phyloP scores from a whole-genome alignment of 352 stramenopile species.

The Phytophthora europaea region DNA sequence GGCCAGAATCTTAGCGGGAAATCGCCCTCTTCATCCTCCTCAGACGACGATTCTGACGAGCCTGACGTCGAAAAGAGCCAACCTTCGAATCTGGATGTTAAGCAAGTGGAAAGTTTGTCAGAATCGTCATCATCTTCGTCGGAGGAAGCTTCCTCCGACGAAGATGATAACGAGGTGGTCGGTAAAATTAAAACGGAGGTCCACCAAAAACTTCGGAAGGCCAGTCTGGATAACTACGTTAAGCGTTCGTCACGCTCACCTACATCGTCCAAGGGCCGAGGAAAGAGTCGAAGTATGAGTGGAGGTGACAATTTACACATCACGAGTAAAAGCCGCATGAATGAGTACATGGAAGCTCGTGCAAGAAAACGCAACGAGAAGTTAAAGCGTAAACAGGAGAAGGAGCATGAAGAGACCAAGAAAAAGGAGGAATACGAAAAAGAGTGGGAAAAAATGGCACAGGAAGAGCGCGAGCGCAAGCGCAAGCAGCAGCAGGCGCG shows the following conservation, averaged over 20 bases:
- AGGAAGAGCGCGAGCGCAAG: conserved; percentile 87
- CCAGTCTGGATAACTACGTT: conserved; percentile 27
- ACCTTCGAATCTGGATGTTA: conserved; percentile 19
- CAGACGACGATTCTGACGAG: conserved; percentile 44
- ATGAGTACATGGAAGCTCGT: conserved; percentile 90
- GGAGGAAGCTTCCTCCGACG: conserved; percentile 30
- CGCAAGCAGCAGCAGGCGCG: conserved; percentile 83
- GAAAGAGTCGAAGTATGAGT: conserved; percentile 56
- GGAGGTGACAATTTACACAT: conserved; percentile 39
- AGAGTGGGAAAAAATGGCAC: conserved; percentile 90
- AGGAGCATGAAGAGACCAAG: conserved; percentile 78
- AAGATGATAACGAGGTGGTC: conserved; percentile 25
- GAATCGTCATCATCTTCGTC: conserved; percentile 43
- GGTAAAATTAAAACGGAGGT: conserved; percentile 35
- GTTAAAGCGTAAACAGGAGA: conserved; percentile 76
- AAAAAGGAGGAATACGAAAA: conserved; percentile 90
- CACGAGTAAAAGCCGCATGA: conserved; percentile 85
- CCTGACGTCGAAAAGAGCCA: conserved; percentile 30
- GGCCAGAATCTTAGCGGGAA: conserved; percentile 10
- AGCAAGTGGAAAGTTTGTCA: conserved; percentile 29
- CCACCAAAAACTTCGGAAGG: conserved; percentile 37
- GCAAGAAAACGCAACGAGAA: conserved; percentile 85
- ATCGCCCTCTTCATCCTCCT: conserved; percentile 32
- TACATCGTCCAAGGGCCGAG: conserved; percentile 46
- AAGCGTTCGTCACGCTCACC: conserved; percentile 45